Conservation (phyloP, 306 rosid species). For the Vigna reflexopilosa region DNA sequence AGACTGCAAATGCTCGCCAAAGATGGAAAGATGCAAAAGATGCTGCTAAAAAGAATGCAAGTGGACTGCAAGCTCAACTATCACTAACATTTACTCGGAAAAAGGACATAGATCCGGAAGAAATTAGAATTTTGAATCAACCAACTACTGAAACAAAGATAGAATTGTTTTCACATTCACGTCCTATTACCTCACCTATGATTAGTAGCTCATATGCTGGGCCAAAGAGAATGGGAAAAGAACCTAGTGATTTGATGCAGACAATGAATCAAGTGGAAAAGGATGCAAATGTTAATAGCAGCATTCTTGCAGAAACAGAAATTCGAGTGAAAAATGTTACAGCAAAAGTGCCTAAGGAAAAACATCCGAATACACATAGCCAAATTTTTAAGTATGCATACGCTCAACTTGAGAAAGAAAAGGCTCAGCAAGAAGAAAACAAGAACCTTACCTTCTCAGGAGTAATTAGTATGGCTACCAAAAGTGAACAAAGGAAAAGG, state of each 20-base stretch:
- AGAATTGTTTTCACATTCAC: slow-evolving; percentile 42
- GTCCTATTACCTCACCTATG: slow-evolving; percentile 40
- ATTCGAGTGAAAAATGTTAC: slow-evolving; percentile 34
- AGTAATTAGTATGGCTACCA: slow-evolving; percentile 69
- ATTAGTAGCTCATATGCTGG: slow-evolving; percentile 44
- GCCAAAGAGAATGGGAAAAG: slow-evolving; percentile 51
- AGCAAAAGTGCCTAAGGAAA: slow-evolving; percentile 56
- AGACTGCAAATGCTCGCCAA: slow-evolving; percentile 66
- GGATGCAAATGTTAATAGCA: slow-evolving; percentile 48
- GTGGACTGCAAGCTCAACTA: slow-evolving; percentile 75
- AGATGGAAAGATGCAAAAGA: slow-evolving; percentile 76
- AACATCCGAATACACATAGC: slow-evolving; percentile 56
- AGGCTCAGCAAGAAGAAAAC: slow-evolving; percentile 70
- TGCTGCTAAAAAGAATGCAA: slow-evolving; percentile 65
- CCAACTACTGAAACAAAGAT: slow-evolving; percentile 45
- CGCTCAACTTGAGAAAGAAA: slow-evolving; percentile 79
- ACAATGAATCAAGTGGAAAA: slow-evolving; percentile 60
- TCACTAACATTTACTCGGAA: slow-evolving; percentile 61
- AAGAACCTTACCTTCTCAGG: slow-evolving; percentile 72
- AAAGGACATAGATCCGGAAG: slow-evolving; percentile 49
- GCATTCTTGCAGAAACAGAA: slow-evolving; percentile 40
- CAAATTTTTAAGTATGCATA: slow-evolving; percentile 80
- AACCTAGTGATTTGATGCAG: slow-evolving; percentile 48
- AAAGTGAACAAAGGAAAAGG: slow-evolving; percentile 53
- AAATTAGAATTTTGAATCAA: slow-evolving; percentile 53